Base-by-base conservation (phyloP, 2,329 filamentous ascomycete genomes). In the Colletotrichum sp. region DNA sequence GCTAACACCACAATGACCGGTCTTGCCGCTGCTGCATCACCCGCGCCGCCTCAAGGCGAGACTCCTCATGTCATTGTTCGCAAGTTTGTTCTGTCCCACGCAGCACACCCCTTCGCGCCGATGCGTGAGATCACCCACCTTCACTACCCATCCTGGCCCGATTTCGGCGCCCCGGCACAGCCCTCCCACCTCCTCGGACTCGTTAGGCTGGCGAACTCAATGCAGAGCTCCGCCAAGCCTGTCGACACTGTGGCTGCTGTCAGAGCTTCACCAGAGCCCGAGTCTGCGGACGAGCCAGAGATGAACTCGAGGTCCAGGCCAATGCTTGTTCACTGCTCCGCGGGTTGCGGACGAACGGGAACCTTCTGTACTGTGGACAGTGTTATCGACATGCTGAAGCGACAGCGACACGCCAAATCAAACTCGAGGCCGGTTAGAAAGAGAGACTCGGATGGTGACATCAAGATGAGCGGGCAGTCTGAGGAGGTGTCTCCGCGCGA, bases 291-390 rank as follows among this genome's bases (percentile, higher is more conserved):
- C 36, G 92, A 94, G 63, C 92, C 94, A 0, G 92, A 93, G 78
- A 82, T 86, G 2, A 86, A 89, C 28, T 82, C 84, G 9, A 80
- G 85, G 2, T 79, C 89, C 28, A 90, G 95, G 34, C 96, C 96
- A 9, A 92, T 98, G 80, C 84, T 99, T 26, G 96, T 99, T 1
- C 97, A 99, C 83, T 99, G 97, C 86, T 98, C 95, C 70, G 97
- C 97, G 6, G 97, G 97, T 0, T 99, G 97, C 85, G 97, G 97
- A 1, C 94, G 97, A 16, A 99, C 97, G 0, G 97, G 97, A 5
- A 96, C 97, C 0, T 99, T 99, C 82, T 99, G 97, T 84, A 98
- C 97, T 0, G 96, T 99, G 18, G 97, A 99, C 83, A 96, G 94
- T 52, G 97, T 99, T 10, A 93, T 99, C 72, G 96, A 98, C 84